Base-by-base conservation (phyloP, 2,329 filamentous ascomycete genomes). In the Fusarium paranaense region DNA sequence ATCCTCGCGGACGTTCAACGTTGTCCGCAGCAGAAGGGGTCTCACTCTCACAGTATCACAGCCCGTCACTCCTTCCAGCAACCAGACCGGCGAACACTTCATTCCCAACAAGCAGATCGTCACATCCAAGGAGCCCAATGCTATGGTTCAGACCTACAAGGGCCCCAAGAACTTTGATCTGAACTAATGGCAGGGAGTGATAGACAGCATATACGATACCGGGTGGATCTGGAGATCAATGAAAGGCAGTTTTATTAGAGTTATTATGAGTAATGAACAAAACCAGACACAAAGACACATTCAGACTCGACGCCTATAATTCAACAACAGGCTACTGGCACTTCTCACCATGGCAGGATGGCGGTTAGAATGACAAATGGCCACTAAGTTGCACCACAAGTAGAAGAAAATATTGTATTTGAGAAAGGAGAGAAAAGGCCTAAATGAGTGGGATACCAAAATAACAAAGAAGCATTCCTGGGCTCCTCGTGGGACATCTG, bases 1-100 rank as follows among this genome's bases (percentile, higher is more conserved):
- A 5, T 82, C 81, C 7, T 78, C 80, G 32, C 77, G 80, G 22
- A 80, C 78, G 35, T 83, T 78, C 66, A 69, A 71, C 63, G 45
- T 83, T 40, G 42, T 57, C 66, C 74, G 74, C 59, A 35, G 66
- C 62, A 56, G 60, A 47, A 73, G 69, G 18, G 80, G 80, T 38
- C 69, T 82, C 33, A 66, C 68, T 60, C 50, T 83, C 42, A 66
- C 64, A 14, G 76, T 82, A 71, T 70, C 73, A 11, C 76, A 81
- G 76, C 81, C 69, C 3, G 60, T 81, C 18, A 76, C 69, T 52
- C 78, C 77, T 62, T 69, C 27, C 33, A 77, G 73, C 76, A 62
- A 74, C 75, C 73, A 75, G 45, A 71, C 66, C 6, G 81, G 74
- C 67, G 62, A 65, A n/a, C 78, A 81, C 76, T 62, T 74, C 3